These are phyloP conservation scores for Rubroshorea leprosula DNA, from an alignment of 345 rosid species.

Conservation along the genomic window DNA sequence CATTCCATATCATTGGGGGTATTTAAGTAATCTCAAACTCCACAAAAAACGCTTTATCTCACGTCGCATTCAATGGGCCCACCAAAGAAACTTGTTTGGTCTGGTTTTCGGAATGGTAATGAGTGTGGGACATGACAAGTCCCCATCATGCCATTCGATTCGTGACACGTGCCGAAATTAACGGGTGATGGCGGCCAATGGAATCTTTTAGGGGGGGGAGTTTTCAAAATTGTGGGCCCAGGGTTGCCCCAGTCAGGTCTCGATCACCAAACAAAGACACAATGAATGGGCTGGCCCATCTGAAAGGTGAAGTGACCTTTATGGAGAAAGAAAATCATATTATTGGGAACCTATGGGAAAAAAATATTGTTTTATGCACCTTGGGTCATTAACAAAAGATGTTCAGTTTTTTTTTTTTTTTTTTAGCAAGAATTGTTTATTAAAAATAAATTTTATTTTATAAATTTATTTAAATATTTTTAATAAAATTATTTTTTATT, in stretches of 20 bases:
- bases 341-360: not conserved
- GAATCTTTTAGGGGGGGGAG: conserved; percentile 21
- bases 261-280: conserved; percentile 34
- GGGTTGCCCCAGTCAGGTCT: conserved; percentile 16
- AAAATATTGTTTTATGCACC: too few relatives aligned
- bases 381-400: too few relatives aligned
- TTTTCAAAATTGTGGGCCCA: conserved; percentile 20
- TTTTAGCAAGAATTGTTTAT: too few relatives aligned
- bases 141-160: not conserved
- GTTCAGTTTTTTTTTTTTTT: too few relatives aligned
- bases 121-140: not conserved
- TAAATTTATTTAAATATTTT: too few relatives aligned
- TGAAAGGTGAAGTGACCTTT: conserved; percentile 4
- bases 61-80: not conserved
- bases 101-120: not conserved
- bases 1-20: not conserved
- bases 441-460: too few relatives aligned
- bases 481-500: too few relatives aligned
- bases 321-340: not conserved
- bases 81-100: not conserved
- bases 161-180: not conserved
- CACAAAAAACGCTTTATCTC: not conserved
- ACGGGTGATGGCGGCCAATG: conserved; percentile 11
- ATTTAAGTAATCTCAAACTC: not conserved
- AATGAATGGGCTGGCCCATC: not conserved